Conservation (phyloP, 2,329 filamentous ascomycete genomes). For the Pseudocercospora fijiensis region DNA sequence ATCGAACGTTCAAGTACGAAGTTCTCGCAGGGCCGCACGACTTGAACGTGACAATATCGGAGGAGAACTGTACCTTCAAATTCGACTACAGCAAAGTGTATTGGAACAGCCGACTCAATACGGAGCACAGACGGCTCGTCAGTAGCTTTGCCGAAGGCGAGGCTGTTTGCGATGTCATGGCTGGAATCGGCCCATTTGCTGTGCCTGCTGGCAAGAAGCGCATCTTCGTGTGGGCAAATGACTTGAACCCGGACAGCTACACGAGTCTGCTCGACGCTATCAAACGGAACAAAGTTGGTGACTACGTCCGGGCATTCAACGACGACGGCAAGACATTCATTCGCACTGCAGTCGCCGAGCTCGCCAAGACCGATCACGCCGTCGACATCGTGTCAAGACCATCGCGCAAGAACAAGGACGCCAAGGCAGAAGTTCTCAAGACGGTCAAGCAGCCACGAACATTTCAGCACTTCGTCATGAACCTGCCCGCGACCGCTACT, state of each 20-base stretch:
- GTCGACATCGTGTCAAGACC: constrained; percentile 42
- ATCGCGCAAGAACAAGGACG: constrained; percentile 29
- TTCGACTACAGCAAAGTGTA: constrained; percentile 98
- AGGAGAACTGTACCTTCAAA: constrained; percentile 79
- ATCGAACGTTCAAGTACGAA: constrained; percentile 90
- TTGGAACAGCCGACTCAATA: constrained; percentile 92
- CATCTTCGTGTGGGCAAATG: constrained; percentile 94
- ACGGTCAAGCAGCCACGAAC: constrained; percentile 61
- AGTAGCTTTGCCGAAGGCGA: constrained; percentile 76
- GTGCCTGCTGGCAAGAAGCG: constrained; percentile 85
- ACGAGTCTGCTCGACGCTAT: constrained; percentile 69
- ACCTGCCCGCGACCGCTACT: constrained; percentile 85
- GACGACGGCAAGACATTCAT: constrained; percentile 82
- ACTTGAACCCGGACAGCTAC: constrained; percentile 90
- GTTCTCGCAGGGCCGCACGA: constrained; percentile 79
- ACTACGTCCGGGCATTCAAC: constrained; percentile 78
- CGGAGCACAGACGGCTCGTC: constrained; percentile 81
- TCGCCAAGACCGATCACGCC: constrained; percentile 56
- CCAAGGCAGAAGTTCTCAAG: constrained; percentile 39
- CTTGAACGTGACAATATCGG: constrained; percentile 76
- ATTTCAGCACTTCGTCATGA: constrained; percentile 97
- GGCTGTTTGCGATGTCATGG: constrained; percentile 95
- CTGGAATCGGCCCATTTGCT: constrained; percentile 92
- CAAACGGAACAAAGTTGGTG: constrained; percentile 69
- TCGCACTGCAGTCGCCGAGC: constrained; percentile 60